Evolutionary conservation across 2,329 filamentous ascomycete species (phyloP).

Genomic region (Xenoacremonium recifei): DNA sequence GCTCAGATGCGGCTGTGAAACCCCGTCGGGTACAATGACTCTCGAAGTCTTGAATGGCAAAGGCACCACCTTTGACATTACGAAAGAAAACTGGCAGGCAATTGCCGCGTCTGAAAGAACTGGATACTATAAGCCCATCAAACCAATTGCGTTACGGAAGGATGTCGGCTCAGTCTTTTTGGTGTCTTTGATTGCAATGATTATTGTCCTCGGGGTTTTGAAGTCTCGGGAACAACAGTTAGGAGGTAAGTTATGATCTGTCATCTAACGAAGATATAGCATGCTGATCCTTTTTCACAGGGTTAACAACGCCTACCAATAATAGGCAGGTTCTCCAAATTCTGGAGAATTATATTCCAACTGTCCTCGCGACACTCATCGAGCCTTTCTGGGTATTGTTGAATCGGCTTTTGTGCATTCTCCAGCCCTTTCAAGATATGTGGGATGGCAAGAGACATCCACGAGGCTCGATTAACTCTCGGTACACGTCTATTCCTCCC

Average conservation of each 20-base stretch:
- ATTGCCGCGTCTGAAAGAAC: too few species aligned
- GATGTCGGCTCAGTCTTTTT: constrained; percentile 17
- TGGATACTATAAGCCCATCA: constrained; percentile 23
- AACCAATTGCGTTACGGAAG: constrained; percentile 18
- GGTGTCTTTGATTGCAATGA: constrained; percentile 6
- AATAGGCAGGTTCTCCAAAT: constrained; percentile 37
- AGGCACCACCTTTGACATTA: too few species aligned
- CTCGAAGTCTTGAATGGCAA: too few species aligned
- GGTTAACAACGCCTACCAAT: constrained; percentile 26
- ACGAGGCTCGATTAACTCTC: constrained; percentile 38
- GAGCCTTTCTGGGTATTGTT: constrained; percentile 58
- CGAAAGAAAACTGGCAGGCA: too few species aligned
- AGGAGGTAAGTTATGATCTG: constrained; percentile 17
- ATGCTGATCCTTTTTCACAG: constrained; percentile 18
- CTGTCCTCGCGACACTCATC: constrained; percentile 50
- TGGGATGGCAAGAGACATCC: constrained; percentile 33
- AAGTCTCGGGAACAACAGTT: constrained; percentile 17
- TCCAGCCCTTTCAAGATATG: constrained; percentile 55
- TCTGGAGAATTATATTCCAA: constrained; percentile 51
- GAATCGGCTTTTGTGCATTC: constrained; percentile 50
- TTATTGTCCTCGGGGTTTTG: constrained; percentile 18
- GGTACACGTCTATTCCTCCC: constrained; percentile 55
- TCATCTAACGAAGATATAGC: not conserved
- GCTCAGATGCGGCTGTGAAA: constrained; percentile 4
- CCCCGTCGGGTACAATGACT: too few species aligned